Percentiles rank a stretch among this genome's conserved stretches.
phyloP scores from a whole-genome alignment of 2,329 filamentous ascomycete genomes.

The Waltergamsia citrina region DNA sequence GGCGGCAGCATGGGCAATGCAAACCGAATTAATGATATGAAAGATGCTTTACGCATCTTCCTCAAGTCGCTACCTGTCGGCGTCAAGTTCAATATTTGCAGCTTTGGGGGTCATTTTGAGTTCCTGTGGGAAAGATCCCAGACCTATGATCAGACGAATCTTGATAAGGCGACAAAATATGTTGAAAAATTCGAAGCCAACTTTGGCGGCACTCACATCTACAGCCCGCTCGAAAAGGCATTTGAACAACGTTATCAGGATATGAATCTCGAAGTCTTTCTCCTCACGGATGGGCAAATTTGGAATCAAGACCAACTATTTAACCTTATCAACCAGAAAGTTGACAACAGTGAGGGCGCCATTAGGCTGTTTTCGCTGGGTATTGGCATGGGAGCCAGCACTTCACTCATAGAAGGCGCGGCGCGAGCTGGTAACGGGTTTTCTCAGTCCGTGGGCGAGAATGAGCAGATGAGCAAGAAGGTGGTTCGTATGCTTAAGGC shows the following conservation, averaged over 20 bases:
- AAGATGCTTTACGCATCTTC: conserved; percentile 50
- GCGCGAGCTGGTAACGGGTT: conserved; percentile 47
- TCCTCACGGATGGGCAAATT: conserved; percentile 48
- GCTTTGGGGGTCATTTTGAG: conserved; percentile 42
- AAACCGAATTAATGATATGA: conserved; percentile 41
- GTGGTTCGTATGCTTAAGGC: conserved; percentile 68
- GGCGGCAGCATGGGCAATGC: conserved; percentile 49
- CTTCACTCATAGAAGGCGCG: conserved; percentile 43
- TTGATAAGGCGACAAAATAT: conserved; percentile 32
- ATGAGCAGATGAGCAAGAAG: conserved; percentile 59
- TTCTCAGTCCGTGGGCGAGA: conserved; percentile 48
- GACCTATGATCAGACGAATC: conserved; percentile 31
- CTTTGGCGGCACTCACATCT: conserved; percentile 46
- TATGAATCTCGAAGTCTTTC: conserved; percentile 41
- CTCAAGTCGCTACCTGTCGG: conserved; percentile 56
- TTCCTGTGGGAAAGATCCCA: conserved; percentile 40
- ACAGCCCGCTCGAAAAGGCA: conserved; percentile 29
- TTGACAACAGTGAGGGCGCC: conserved; percentile 26
- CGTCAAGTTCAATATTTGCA: conserved; percentile 61
- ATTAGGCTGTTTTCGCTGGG: conserved; percentile 46
- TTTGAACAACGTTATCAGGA: conserved; percentile 32
- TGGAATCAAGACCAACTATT: conserved; percentile 36
- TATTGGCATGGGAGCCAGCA: conserved; percentile 39
- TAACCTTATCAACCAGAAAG: conserved; percentile 29
- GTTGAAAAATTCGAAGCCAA: conserved; percentile 31